Evolutionary conservation across 306 rosid genomes (phyloP).

Genomic region (Trifolium subterraneum): DNA sequence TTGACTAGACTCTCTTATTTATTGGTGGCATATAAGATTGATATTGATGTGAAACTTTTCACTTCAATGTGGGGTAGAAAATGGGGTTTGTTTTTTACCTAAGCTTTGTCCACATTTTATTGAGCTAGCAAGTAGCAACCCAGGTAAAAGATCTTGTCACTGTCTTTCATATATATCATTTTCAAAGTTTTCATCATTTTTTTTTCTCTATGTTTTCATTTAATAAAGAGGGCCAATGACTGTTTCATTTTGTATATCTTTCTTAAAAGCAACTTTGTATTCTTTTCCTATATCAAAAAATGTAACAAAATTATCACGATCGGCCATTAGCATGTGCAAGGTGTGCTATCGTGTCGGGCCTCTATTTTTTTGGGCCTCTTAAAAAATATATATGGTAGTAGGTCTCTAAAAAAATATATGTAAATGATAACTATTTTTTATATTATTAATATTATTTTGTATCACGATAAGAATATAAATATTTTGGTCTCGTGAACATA

Average conservation of each 20-base stretch:
- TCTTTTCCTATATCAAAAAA: slow-evolving; percentile 16
- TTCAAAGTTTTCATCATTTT: slow-evolving; percentile 51
- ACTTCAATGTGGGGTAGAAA: slow-evolving; percentile 54
- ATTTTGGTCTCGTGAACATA: too few species aligned
- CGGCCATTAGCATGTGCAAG: too few species aligned
- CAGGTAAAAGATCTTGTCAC: slow-evolving; percentile 52
- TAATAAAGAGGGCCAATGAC: slow-evolving; percentile 44
- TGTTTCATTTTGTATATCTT: slow-evolving; percentile 33
- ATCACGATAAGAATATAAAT: too few species aligned
- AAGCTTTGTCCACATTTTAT: slow-evolving; percentile 35
- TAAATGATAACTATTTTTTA: too few species aligned
- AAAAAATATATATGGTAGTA: too few species aligned
- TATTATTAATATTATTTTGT: too few species aligned
- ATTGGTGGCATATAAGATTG: slow-evolving; percentile 39
- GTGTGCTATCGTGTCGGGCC: too few species aligned
- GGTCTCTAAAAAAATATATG: too few species aligned
- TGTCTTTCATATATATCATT: slow-evolving; percentile 48
- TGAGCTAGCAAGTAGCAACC: slow-evolving; percentile 33
- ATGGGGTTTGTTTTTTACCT: slow-evolving; percentile 41
- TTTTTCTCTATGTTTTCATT: slow-evolving; percentile 35
- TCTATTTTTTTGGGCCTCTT: too few species aligned
- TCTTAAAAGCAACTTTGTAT: slow-evolving; percentile 25
- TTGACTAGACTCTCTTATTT: slow-evolving; percentile 39
- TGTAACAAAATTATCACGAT: slow-evolving; percentile 16
- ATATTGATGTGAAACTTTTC: slow-evolving; percentile 68